Base-by-base conservation (phyloP, 306 rosid genomes). In the Arachis stenosperma region DNA sequence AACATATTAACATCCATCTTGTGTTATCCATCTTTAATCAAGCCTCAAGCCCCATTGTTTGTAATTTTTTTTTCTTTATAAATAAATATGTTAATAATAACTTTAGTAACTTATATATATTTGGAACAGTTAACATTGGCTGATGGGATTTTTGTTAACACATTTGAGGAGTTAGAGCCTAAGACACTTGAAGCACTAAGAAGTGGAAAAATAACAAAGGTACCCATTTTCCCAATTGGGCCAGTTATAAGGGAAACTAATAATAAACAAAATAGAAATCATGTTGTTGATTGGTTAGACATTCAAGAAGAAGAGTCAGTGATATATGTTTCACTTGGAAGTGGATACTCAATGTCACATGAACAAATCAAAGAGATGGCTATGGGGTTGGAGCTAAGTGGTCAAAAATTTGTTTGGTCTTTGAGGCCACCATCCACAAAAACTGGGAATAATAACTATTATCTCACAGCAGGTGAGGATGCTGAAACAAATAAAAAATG, bases 111-210 rank as follows among this genome's bases (percentile, higher is more conserved):
- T 33, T 33, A 33, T 33, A 33, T 33, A 33, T 33, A 33, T 33
- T 33, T 33, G 37, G 40, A 60, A 14, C 37, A 37, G 47, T 43
- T 22, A 22, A 7, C 8, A 13, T 5, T 6, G 7, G 76, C 68
- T 33, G 22, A 33, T 47, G 68, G 50, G 39, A 9, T 71, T 17
- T 9, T 71, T 9, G 59, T 71, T 17, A 71, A 60, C 68, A 71
- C 76, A 0, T 60, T 71, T 30, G 8, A 9, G 1, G 76, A 60
- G 60, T 13, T 60, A 3, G 76, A 71, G 39, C 60, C 50, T 15
- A 71, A 47, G 56, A 71, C 76, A 9, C 37, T 71, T 2, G 68
- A 7, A 59, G 68, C 76, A 47, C 60, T 71, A 2, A 41, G 8
- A 7, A 14, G 50, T 60, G 76, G 76, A 60, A 5, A 9, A 5